These are phyloP conservation scores for Mycosphaerelloides madeirae DNA, from an alignment of 2,329 filamentous ascomycete species.

Conservation along the genomic window DNA sequence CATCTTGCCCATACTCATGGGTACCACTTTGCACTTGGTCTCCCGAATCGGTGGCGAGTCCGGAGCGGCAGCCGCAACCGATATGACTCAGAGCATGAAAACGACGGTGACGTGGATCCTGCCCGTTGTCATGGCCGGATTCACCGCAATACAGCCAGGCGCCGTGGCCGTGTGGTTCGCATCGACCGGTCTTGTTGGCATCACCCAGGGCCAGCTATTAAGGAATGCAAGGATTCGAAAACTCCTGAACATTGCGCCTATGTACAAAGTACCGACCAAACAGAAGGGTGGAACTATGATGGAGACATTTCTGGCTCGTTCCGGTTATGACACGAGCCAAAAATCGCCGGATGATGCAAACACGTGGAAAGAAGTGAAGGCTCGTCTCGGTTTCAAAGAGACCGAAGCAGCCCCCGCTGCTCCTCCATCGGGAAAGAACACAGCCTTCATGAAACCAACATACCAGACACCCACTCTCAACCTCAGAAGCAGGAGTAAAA, in stretches of 20 bases:
- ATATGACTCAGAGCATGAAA: constrained; percentile 32
- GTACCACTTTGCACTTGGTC: constrained; percentile 27
- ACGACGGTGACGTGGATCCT: constrained; percentile 45
- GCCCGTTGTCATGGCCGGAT: constrained; percentile 49
- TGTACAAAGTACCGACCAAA: constrained; percentile 25
- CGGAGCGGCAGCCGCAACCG: constrained; percentile 29
- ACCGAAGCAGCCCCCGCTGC: background rate
- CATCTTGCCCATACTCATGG: constrained; percentile 57
- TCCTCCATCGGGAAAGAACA: constrained; percentile 7
- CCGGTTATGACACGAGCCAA: background rate
- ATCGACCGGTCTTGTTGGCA: constrained; percentile 38
- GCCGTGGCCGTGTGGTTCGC: constrained; percentile 62
- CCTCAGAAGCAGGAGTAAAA: constrained; percentile 3
- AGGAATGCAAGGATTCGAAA: constrained; percentile 35
- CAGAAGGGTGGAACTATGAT: constrained; percentile 4
- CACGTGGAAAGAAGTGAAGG: constrained; percentile 2
- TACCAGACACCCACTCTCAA: constrained; percentile 19
- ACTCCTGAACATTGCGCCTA: constrained; percentile 36
- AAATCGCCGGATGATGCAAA: background rate
- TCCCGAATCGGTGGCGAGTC: constrained; percentile 48
- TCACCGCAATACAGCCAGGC: constrained; percentile 54
- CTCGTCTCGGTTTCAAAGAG: background rate
- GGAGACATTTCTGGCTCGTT: background rate
- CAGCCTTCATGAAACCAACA: constrained; percentile 16
- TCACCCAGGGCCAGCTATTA: constrained; percentile 37